These are phyloP conservation scores for Alternaria sp. DNA, from an alignment of 2,329 filamentous ascomycete species.

Conservation along the genomic window DNA sequence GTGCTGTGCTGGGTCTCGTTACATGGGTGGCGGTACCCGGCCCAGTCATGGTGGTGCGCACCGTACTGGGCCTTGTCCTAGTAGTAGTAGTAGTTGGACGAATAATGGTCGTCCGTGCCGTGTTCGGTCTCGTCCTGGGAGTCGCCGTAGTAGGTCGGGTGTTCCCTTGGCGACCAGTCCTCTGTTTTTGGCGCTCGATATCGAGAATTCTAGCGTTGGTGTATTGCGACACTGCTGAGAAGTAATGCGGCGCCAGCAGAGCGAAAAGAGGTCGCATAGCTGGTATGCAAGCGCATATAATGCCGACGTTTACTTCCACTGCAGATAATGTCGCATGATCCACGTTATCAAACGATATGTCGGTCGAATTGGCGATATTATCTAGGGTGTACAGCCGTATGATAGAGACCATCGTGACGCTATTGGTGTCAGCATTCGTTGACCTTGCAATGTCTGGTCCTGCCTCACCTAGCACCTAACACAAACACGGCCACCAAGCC, in stretches of 20 bases:
- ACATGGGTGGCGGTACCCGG: background rate
- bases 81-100: background rate
- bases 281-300: constrained; percentile 49
- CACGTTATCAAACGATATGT: constrained; percentile 46
- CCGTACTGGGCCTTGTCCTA: background rate
- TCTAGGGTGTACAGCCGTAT: constrained; percentile 45
- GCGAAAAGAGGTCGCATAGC: constrained; percentile 46
- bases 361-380: constrained; percentile 36
- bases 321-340: constrained; percentile 44
- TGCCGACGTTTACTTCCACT: constrained; percentile 46
- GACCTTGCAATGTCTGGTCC: background rate
- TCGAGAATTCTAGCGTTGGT: constrained; percentile 25
- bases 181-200: constrained; percentile 33
- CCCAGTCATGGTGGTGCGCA: background rate
- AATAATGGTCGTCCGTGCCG: constrained; percentile 9
- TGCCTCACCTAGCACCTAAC: constrained; percentile 50
- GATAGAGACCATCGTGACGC: constrained; percentile 46
- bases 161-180: constrained; percentile 16
- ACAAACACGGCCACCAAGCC: constrained; percentile 50
- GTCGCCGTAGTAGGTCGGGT: constrained; percentile 16
- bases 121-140: constrained; percentile 11
- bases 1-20: background rate
- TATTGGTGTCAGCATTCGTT: constrained; percentile 22
- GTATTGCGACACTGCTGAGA: constrained; percentile 30
- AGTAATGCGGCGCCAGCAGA: constrained; percentile 52